phyloP scores from a whole-genome alignment of 2,329 filamentous ascomycete species.

The Dactylellina sp. region DNA sequence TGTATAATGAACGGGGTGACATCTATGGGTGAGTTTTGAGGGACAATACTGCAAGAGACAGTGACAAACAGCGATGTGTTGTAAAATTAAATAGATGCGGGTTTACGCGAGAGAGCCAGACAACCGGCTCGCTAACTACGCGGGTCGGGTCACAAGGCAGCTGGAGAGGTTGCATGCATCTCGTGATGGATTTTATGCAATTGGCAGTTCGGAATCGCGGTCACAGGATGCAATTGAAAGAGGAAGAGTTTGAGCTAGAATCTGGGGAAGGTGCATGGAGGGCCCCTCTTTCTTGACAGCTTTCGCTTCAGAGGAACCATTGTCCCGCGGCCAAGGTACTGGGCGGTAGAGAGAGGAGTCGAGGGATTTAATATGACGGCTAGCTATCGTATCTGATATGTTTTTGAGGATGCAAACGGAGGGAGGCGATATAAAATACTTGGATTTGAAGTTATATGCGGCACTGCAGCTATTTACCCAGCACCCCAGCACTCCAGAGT shows the following conservation, averaged over 20 bases:
- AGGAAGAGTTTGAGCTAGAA: background rate
- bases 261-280: constrained; percentile 28
- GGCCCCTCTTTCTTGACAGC: background rate
- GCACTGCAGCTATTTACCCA: background rate
- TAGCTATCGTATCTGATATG: background rate
- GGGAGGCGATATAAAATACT: background rate
- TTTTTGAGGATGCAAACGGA: background rate
- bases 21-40: too few species aligned
- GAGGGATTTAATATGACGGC: background rate
- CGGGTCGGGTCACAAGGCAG: constrained; percentile 3
- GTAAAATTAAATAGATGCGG: too few species aligned
- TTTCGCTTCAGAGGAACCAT: constrained; percentile 30
- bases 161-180: background rate
- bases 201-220: constrained; percentile 22
- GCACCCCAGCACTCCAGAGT: too few species aligned
- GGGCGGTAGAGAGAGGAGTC: background rate
- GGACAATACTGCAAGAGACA: too few species aligned
- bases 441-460: background rate
- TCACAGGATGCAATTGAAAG: constrained; percentile 2
- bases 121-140: background rate
- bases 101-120: background rate
- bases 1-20: too few species aligned
- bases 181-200: constrained; percentile 12
- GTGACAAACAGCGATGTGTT: too few species aligned
- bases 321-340: constrained; percentile 29